phyloP scores from a whole-genome alignment of 129 eudicot genomes.

The Pulicaria dysenterica region DNA sequence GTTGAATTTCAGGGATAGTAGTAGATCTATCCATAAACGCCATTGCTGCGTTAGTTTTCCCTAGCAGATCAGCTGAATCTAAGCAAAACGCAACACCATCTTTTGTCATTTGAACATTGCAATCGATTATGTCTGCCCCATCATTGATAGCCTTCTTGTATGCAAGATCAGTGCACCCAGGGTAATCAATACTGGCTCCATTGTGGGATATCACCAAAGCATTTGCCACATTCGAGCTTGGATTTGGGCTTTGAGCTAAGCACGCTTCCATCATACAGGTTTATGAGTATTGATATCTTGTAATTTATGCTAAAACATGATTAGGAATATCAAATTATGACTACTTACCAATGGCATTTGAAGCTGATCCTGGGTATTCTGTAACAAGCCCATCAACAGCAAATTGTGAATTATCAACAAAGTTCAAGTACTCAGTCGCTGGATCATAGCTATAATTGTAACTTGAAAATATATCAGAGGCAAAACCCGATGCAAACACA shows the following conservation, averaged over 20 bases:
- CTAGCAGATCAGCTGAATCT: slow-evolving; percentile 60
- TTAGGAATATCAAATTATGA: neutral
- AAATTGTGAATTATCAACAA: slow-evolving; percentile 63
- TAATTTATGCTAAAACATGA: no score
- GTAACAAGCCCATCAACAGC: slow-evolving; percentile 85
- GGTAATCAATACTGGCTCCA: slow-evolving; percentile 90
- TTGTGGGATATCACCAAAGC: slow-evolving; percentile 71
- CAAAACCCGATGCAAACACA: slow-evolving; percentile 69
- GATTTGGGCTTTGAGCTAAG: slow-evolving; percentile 62
- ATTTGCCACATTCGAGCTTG: slow-evolving; percentile 32
- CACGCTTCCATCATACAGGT: slow-evolving; percentile 55
- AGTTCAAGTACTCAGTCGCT: slow-evolving; percentile 63
- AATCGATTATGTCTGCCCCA: slow-evolving; percentile 87
- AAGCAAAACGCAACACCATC: slow-evolving; percentile 87
- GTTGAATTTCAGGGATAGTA: slow-evolving; percentile 57
- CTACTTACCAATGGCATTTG: slow-evolving; percentile 64
- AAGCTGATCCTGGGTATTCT: slow-evolving; percentile 83
- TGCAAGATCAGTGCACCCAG: slow-evolving; percentile 86
- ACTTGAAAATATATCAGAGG: slow-evolving; percentile 55
- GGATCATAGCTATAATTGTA: slow-evolving; percentile 96
- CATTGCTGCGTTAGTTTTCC: slow-evolving; percentile 66
- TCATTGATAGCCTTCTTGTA: slow-evolving; percentile 76
- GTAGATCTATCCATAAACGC: slow-evolving; percentile 52
- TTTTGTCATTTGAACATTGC: slow-evolving; percentile 88
- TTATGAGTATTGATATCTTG: neutral